Conservation (phyloP, 352 stramenopile genomes). For the Phytophthora cryptogea region DNA sequence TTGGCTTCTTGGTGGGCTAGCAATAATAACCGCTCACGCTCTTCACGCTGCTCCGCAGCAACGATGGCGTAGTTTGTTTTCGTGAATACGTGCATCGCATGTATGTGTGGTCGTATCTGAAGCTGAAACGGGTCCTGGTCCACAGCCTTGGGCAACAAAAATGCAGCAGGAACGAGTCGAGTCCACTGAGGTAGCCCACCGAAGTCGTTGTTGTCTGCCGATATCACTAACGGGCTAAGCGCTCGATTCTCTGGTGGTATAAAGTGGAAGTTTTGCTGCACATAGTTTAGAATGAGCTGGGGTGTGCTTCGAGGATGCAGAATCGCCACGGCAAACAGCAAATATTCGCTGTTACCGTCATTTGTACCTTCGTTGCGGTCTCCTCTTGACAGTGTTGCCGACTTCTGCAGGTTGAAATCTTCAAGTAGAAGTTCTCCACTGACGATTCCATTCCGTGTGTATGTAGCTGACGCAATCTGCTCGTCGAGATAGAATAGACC, state of each 20-base stretch:
- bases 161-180: conserved; percentile 32
- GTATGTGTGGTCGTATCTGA: conserved; percentile 58
- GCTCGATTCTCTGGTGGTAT: conserved; percentile 36
- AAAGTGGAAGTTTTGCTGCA: conserved; percentile 77
- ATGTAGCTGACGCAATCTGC: conserved; percentile 57
- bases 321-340: conserved; percentile 73
- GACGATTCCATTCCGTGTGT: conserved; percentile 64
- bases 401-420: conserved; percentile 64
- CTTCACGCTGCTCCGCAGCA: conserved; percentile 45
- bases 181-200: conserved; percentile 20
- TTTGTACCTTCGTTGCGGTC: conserved; percentile 3
- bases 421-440: conserved; percentile 68
- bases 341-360: conserved; percentile 42
- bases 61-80: conserved; percentile 44
- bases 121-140: conserved; percentile 58
- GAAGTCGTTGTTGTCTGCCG: conserved; percentile 20
- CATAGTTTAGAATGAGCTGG: conserved; percentile 64
- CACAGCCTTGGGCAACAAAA: conserved; percentile 49
- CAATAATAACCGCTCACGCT: conserved; percentile 57
- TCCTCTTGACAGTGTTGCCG: conserved; percentile 3
- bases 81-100: conserved; percentile 57
- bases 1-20: conserved; percentile 62
- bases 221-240: conserved; percentile 14
- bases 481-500: conserved; percentile 80
- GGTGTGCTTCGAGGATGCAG: conserved; percentile 60